Base-by-base conservation (phyloP, 2,329 filamentous ascomycete genomes). In the Ascosphaera apis region DNA sequence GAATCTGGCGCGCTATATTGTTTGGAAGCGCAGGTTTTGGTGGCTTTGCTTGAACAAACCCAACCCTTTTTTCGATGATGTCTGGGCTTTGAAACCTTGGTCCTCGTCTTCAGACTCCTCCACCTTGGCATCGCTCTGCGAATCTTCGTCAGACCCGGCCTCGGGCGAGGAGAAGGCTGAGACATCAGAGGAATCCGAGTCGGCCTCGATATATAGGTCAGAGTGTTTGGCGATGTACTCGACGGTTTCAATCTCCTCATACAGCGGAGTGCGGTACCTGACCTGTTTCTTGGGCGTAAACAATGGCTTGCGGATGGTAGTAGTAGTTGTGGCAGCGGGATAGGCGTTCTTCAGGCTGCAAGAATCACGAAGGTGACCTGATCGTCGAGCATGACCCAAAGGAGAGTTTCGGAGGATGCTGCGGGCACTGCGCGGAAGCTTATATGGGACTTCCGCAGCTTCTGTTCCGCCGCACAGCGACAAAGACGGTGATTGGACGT, bases 241-340 rank as follows among this genome's bases (percentile, higher is more conserved):
- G 30, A 60, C 57, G 2, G 60, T 73, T 41, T 57, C 58, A 44
- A 74, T 69, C 38, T 70, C 66, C 46, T 73, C 69, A 33, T 67
- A 66, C 17, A 72, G 48, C 13, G 65, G 62, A 9, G 54, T 55
- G 15, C 62, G 57, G 47, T 72, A 74, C 17, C 59, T 61, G 9
- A 74, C 69, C 41, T 57, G 60, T 53, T 72, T 73, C 44, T 62
- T 54, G 2, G 63, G 56, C 3, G 67, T 66, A 45, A 71, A 72
- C 41, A 58, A 56, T 21, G 54, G 49, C 32, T 50, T 52, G 35
- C 54, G 50, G 23, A 39, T 49, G 56, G 51, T 40, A 35, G 32
- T 41, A 41, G 41, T 46, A 54, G 54, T 38, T 53, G 33, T n/a
- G n/a, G n/a, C n/a, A n/a, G n/a, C n/a, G n/a, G n/a, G n/a, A n/a